Base-by-base conservation (phyloP, 192 early-diverging fungal species). In the Podila epigama region DNA sequence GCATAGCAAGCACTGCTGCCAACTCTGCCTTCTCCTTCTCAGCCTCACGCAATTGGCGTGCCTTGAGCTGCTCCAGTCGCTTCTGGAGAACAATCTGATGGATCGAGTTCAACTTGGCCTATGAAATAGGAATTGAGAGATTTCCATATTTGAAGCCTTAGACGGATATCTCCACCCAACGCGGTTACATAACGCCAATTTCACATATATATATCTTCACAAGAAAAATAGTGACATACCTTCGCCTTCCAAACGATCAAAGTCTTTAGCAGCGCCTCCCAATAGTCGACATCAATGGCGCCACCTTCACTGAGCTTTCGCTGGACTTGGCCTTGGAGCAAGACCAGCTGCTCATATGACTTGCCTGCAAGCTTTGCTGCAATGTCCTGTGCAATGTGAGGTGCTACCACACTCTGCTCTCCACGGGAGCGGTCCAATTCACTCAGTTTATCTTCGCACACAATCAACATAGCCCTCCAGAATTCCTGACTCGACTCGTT, bases 221-320 rank as follows among this genome's bases (percentile, higher is more conserved):
- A n/a, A n/a, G 15, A 7, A 7, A 9, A 65, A 12, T 37, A 22
- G 12, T 5, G 4, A 34, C 48, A 63, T 68, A 70, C 87, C 63
- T 92, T 92, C 25, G 96, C 92, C 78, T 92, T 94, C 85, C 91
- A 93, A 0, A 96, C 93, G 9, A 87, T 84, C 40, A 96, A 65
- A 41, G 87, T 88, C 34, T 88, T 87, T 58, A 96, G 75, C 15
- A 95, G 80, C 1, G 89, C 86, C 59, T 97, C 96, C 97, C 97
- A 98, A 70, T 96, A 98, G 37, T 98, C 97, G 2, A 96, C 92
- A 81, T 97, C 97, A 18, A 96, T 88, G 5, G 86, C 85, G 18
- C 86, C 92, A 22, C 80, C 83, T 1, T 84, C 82, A 11, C 70
- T 69, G 29, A 98, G 80, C 66, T 95, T 93, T 4, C 75, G 66